phyloP scores from a whole-genome alignment of 495 filamentous ascomycete genomes.

The Penicillium steckii region DNA sequence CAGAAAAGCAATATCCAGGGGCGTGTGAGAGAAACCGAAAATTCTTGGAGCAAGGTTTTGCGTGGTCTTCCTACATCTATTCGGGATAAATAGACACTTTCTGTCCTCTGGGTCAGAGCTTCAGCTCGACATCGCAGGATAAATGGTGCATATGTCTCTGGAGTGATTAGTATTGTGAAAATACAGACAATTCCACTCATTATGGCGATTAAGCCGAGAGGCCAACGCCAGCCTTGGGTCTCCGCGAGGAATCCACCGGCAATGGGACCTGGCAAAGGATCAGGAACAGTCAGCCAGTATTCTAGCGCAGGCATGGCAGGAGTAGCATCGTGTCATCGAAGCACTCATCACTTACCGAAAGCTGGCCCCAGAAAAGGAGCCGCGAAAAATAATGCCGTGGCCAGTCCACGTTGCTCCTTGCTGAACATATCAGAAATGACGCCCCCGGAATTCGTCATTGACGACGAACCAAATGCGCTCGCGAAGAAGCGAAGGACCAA shows the following conservation, averaged over 20 bases:
- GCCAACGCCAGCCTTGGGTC: background rate
- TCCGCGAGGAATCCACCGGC: background rate
- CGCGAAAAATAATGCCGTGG: conserved; percentile 52
- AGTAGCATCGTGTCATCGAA: background rate
- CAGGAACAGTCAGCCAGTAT: background rate
- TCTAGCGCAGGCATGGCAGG: background rate
- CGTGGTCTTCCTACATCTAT: background rate
- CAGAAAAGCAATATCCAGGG: background rate
- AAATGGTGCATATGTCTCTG: background rate
- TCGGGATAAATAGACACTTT: background rate
- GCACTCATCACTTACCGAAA: conserved; percentile 7
- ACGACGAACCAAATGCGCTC: conserved; percentile 62
- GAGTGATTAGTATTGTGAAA: conserved; percentile 1
- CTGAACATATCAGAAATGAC: conserved; percentile 67
- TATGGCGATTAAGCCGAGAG: background rate
- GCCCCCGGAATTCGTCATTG: conserved; percentile 62
- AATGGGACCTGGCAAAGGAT: background rate
- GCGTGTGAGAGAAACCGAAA: background rate
- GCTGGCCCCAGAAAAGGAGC: conserved; percentile 53
- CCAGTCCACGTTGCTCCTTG: conserved; percentile 53
- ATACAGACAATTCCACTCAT: background rate
- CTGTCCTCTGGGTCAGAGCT: background rate
- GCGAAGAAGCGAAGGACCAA: conserved; percentile 67
- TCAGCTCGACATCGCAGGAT: background rate
- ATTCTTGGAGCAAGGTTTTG: background rate